Conservation (phyloP, 2,329 filamentous ascomycete species). For the Myotisia sp. region DNA sequence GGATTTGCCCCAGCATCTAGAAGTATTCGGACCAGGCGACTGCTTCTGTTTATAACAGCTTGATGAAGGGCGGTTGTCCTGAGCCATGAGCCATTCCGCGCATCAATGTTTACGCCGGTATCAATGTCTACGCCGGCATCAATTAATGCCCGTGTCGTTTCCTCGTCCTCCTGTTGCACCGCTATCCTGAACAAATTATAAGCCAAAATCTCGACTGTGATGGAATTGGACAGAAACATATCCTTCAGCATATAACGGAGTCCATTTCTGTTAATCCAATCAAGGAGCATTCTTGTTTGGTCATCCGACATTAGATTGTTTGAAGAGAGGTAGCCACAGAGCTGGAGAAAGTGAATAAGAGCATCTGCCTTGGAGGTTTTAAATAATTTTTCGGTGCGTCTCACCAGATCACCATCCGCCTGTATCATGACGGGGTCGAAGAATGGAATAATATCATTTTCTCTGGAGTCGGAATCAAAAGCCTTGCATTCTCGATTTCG, state of each 20-base stretch:
- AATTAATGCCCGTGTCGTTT: conserved; percentile 11
- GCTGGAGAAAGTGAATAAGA: conserved; percentile 13
- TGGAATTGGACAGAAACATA: conserved; percentile 10
- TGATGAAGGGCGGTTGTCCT: conserved; percentile 5
- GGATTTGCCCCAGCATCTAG: conserved; percentile 7
- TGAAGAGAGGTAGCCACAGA: conserved; percentile 13
- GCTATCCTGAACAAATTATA: conserved; percentile 11
- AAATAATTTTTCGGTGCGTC: conserved; percentile 11
- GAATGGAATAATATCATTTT: conserved; percentile 7
- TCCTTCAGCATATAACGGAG: conserved; percentile 9
- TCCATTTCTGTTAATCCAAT: conserved; percentile 10
- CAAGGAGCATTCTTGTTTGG: conserved; percentile 11
- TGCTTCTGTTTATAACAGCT: conserved; percentile 7
- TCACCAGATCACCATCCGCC: conserved; percentile 11
- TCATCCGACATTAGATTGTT: conserved; percentile 10
- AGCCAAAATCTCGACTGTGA: conserved; percentile 12
- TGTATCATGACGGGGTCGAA: conserved; percentile 11
- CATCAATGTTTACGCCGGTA: conserved; percentile 9
- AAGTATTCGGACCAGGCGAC: conserved; percentile 8
- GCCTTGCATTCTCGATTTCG: not conserved
- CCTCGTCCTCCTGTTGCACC: conserved; percentile 7
- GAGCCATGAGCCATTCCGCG: not conserved
- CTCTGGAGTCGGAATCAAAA: conserved; percentile 4
- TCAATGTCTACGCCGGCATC: too few relatives aligned
- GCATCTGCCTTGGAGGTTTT: conserved; percentile 11